These are phyloP conservation scores for Paecilomyces variotii DNA, from an alignment of 2,329 filamentous ascomycete species.

Conservation along the genomic window DNA sequence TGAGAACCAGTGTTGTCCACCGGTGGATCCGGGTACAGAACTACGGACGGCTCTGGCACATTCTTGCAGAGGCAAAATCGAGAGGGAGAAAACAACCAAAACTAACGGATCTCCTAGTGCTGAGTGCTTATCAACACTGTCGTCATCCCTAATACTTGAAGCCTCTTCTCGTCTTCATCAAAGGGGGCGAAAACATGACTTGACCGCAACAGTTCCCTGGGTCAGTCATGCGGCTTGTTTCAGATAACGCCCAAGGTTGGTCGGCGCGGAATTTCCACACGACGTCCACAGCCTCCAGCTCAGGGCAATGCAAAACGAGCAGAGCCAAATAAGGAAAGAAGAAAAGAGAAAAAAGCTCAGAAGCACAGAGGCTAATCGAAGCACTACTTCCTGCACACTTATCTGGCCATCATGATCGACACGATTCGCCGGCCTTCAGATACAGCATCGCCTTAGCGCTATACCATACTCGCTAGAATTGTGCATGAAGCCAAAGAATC, in stretches of 20 bases:
- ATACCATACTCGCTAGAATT: background rate
- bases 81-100: background rate
- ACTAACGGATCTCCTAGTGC: background rate
- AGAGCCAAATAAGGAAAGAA: background rate
- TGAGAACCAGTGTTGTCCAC: background rate
- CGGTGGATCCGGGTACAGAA: background rate
- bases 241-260: background rate
- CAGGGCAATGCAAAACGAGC: background rate
- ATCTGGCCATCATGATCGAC: background rate
- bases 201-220: background rate
- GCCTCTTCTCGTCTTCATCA: background rate
- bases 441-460: background rate
- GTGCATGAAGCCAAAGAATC: background rate
- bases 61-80: background rate
- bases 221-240: background rate
- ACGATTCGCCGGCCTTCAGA: background rate
- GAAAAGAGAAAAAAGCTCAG: background rate
- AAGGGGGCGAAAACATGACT: background rate
- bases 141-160: background rate
- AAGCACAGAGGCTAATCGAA: background rate
- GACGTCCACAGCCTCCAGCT: background rate
- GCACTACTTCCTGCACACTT: background rate
- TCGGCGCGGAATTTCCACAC: background rate
- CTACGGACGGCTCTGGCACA: background rate
- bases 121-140: background rate